phyloP scores from a whole-genome alignment of 768 basidiomycete species.

The Boletellus ananas region DNA sequence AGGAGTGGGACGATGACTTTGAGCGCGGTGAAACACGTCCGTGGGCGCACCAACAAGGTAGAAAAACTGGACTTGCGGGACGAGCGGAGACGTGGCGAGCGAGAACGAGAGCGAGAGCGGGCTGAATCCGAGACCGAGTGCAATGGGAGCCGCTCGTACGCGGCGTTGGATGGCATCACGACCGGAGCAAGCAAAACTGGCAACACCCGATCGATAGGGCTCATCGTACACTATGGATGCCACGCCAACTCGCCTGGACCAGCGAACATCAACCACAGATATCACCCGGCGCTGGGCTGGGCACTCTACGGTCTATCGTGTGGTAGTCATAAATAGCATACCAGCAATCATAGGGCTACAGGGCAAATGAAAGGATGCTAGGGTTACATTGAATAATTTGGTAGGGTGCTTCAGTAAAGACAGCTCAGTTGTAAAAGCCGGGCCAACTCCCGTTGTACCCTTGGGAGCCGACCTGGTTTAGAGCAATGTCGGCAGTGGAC shows the following conservation, averaged over 20 bases:
- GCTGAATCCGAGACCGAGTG: conserved; percentile 37
- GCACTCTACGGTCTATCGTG: too few relatives aligned
- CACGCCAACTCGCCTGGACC: too few relatives aligned
- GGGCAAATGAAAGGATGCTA: neutral
- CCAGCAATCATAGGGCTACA: neutral
- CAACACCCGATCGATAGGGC: too few relatives aligned
- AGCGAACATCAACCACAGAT: too few relatives aligned
- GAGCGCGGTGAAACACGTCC: conserved; percentile 36
- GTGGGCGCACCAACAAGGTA: conserved; percentile 31
- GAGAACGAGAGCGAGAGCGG: conserved; percentile 22
- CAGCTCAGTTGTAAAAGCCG: neutral
- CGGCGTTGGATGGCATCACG: conserved; percentile 34
- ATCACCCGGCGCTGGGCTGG: too few relatives aligned
- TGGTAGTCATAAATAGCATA: too few relatives aligned
- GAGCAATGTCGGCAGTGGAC: neutral
- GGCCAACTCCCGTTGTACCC: neutral
- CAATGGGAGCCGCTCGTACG: conserved; percentile 50
- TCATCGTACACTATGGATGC: too few relatives aligned
- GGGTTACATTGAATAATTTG: conserved; percentile 5
- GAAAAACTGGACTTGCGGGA: conserved; percentile 25
- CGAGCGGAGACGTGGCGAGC: conserved; percentile 23
- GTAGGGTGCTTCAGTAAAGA: neutral
- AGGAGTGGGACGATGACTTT: conserved; percentile 42
- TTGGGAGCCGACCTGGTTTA: neutral
- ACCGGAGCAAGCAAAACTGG: neutral